Base-by-base conservation (phyloP, 305 asterid species). In the Euphrasia arctica region DNA sequence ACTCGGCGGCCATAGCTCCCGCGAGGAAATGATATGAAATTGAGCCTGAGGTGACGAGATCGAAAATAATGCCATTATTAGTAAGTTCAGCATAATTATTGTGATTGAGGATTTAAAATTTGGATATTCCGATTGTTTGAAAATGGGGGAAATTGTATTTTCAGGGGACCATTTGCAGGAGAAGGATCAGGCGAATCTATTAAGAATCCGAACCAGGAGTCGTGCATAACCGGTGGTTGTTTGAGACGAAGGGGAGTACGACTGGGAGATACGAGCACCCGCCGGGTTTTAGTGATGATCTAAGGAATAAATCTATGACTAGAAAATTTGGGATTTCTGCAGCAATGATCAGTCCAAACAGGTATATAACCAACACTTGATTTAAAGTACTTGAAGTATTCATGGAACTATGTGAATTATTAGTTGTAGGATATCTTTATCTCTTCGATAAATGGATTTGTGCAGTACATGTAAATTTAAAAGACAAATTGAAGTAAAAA, bases 161-260 rank as follows among this genome's bases (percentile, higher is more conserved):
- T 18, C 22, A 18, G 22, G 22, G 22, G 22, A 18, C 22, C 28
- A 18, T 68, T 88, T 2, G 1, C 87, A 91, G 70, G 92, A 79
- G 72, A 79, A 74, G 32, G 93, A 88, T 69, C 78, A 72, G 72
- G 91, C 91, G 4, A 81, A 31, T 31, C 96, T 18, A 83, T 87
- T 66, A 92, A 92, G 86, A 84, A 86, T 47, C 93, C 91, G 5
- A 92, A 90, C 65, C 91, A 86, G 0, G 98, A 92, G 6, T 89
- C 63, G 98, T 89, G 67, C 96, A 89, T 58, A 72, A 75, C 0
- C 74, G 95, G n/a, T 89, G 98, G 98, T 75, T 92, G 68, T 92
- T 92, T 31, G 95, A 92, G 80, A 89, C 97, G 0, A 87, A 89
- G 63, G 98, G 98, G 64, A 91, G 90, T 18, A 18, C 22, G 15